Evolutionary conservation across 2,329 filamentous ascomycete genomes (phyloP).

Genomic region (Talaromyces pinophilus): DNA sequence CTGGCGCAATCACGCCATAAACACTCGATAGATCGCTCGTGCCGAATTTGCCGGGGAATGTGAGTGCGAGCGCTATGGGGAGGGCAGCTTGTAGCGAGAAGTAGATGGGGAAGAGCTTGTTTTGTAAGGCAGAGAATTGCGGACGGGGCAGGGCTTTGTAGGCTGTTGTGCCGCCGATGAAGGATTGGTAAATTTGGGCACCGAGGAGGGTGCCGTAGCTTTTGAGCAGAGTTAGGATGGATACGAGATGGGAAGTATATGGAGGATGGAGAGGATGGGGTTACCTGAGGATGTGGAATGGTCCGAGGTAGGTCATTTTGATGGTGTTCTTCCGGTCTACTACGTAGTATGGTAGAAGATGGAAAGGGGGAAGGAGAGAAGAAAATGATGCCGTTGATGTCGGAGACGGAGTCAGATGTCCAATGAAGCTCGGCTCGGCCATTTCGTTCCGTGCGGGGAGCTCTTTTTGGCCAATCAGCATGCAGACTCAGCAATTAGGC

Average conservation of each 20-base stretch:
- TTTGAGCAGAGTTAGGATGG: no score
- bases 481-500: not conserved
- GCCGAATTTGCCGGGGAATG: conserved; percentile 66
- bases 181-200: conserved; percentile 80
- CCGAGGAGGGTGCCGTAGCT: conserved; percentile 79
- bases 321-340: not conserved
- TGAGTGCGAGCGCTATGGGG: conserved; percentile 72
- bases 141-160: conserved; percentile 75
- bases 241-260: not conserved
- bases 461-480: not conserved
- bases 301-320: conserved; percentile 22
- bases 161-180: conserved; percentile 70
- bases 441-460: not conserved
- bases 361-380: not conserved
- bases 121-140: conserved; percentile 79
- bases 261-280: no score
- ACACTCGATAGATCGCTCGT: conserved; percentile 46
- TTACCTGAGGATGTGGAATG: conserved; percentile 28
- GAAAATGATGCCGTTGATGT: not conserved
- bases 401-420: not conserved
- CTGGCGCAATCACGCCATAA: conserved; percentile 59
- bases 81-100: conserved; percentile 79
- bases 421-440: not conserved
- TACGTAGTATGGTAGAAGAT: no score
- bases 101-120: conserved; percentile 76